A percentile compares a stretch with the other conserved stretches of the same genome.
These are phyloP conservation scores for Podospora didyma DNA, from an alignment of 495 filamentous ascomycete species.

Conservation along the genomic window DNA sequence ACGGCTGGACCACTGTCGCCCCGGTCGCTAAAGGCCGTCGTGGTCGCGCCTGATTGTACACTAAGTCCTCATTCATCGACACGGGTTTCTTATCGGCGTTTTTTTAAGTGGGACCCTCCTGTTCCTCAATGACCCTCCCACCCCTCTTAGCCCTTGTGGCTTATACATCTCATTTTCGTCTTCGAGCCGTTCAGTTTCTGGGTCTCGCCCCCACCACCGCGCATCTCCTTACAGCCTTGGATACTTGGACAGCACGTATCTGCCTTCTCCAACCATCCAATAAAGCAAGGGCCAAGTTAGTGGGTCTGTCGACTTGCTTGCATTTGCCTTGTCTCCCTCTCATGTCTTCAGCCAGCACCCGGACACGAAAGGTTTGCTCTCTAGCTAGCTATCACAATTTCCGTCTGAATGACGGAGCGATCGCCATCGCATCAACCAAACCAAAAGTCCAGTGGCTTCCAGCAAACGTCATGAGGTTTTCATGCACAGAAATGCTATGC, in stretches of 20 bases:
- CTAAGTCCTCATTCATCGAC: constrained; percentile 1
- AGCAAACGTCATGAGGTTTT: not conserved
- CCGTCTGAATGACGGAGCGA: not conserved
- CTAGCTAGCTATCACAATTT: not conserved
- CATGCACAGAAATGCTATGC: not conserved
- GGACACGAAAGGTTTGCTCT: not conserved
- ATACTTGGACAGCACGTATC: not conserved
- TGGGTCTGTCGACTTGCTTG: not conserved
- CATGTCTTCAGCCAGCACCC: not conserved
- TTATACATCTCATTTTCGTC: not conserved
- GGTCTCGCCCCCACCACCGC: not conserved
- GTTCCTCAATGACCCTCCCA: not conserved
- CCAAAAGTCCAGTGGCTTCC: not conserved
- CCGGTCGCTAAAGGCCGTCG: constrained; percentile 42
- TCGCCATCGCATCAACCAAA: not conserved
- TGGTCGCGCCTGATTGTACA: constrained; percentile 26
- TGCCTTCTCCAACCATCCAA: not conserved
- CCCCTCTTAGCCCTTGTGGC: constrained; percentile 1
- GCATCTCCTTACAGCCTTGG: not conserved
- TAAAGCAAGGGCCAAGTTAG: not conserved
- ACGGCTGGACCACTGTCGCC: constrained; percentile 75
- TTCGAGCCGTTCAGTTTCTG: not conserved
- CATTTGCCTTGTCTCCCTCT: not conserved
- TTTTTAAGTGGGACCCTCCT: not conserved
- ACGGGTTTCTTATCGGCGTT: not conserved